These are phyloP conservation scores for Combretum micranthum DNA, from an alignment of 345 rosid genomes.

Conservation along the genomic window DNA sequence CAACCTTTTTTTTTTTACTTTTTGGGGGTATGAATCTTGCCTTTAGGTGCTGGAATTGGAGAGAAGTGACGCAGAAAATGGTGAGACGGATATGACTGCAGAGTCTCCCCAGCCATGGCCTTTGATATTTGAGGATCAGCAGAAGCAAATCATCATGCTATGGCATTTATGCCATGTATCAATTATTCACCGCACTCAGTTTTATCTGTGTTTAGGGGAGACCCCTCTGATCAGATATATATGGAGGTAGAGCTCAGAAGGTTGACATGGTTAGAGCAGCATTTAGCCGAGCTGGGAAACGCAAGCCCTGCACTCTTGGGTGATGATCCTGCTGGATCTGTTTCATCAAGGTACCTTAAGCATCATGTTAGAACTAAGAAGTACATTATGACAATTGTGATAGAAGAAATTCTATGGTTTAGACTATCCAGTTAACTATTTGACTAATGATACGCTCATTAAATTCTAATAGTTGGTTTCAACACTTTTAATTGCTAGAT, in stretches of 20 bases:
- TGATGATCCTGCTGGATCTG: slow-evolving; percentile 85
- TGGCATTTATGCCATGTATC: slow-evolving; percentile 98
- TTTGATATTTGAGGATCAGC: slow-evolving; percentile 68
- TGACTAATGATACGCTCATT: no score
- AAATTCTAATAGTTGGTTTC: no score
- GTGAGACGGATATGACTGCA: slow-evolving; percentile 26
- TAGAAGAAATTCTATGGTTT: no score
- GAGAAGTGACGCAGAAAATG: slow-evolving; percentile 39
- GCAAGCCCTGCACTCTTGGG: slow-evolving; percentile 93
- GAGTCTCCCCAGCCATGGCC: slow-evolving; percentile 70
- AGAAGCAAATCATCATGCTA: slow-evolving; percentile 82
- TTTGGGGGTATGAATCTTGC: neutral
- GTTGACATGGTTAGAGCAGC: slow-evolving; percentile 88
- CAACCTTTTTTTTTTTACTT: no score
- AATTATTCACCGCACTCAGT: slow-evolving; percentile 80
- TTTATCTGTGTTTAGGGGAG: slow-evolving; percentile 75
- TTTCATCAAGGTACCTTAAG: slow-evolving; percentile 60
- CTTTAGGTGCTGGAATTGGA: slow-evolving; percentile 78
- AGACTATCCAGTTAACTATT: no score
- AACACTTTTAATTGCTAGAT: no score
- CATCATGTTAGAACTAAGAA: no score
- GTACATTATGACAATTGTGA: no score
- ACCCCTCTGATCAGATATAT: slow-evolving; percentile 75
- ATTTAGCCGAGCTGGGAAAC: slow-evolving; percentile 87
- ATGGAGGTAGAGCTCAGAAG: slow-evolving; percentile 90